phyloP scores from a whole-genome alignment of 495 filamentous ascomycete species.

The Neurospora intermedia region DNA sequence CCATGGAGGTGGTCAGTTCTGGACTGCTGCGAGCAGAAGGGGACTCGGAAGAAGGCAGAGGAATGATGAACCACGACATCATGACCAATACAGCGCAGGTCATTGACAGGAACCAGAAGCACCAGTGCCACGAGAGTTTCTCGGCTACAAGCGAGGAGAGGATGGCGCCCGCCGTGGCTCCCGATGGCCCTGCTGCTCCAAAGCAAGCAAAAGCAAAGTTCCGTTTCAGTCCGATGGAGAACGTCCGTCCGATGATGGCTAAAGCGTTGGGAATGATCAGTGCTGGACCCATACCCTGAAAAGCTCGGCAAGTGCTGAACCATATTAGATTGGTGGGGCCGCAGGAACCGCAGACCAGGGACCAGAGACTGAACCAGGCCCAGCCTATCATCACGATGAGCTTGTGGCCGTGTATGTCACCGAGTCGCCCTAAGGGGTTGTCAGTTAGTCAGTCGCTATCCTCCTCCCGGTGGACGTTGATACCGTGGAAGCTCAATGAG shows the following conservation, averaged over 20 bases:
- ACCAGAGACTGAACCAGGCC: slow-evolving; percentile 53
- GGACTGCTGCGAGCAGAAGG: neutral
- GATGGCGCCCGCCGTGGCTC: slow-evolving; percentile 40
- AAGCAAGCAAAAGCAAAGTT: slow-evolving; percentile 51
- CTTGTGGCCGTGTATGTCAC: slow-evolving; percentile 55
- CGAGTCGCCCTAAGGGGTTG: slow-evolving; percentile 39
- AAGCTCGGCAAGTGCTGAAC: slow-evolving; percentile 46
- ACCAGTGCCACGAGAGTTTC: slow-evolving; percentile 55
- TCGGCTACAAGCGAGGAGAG: slow-evolving; percentile 42
- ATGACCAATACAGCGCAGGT: slow-evolving; percentile 31
- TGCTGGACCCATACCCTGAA: slow-evolving; percentile 55
- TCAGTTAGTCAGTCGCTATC: neutral
- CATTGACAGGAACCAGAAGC: slow-evolving; percentile 46
- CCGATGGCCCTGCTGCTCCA: slow-evolving; percentile 49
- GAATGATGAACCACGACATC: slow-evolving; percentile 37
- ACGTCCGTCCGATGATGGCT: slow-evolving; percentile 48
- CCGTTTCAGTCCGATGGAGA: slow-evolving; percentile 41
- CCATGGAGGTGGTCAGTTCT: neutral
- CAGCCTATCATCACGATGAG: slow-evolving; percentile 49
- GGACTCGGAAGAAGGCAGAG: slow-evolving; percentile 17
- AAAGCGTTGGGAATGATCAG: slow-evolving; percentile 51
- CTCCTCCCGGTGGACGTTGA: neutral
- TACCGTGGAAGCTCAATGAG: neutral
- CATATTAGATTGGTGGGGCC: slow-evolving; percentile 25
- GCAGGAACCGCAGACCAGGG: slow-evolving; percentile 43